These are phyloP conservation scores for Alternaria brassicicola DNA, from an alignment of 2,329 filamentous ascomycete genomes.

Conservation along the genomic window DNA sequence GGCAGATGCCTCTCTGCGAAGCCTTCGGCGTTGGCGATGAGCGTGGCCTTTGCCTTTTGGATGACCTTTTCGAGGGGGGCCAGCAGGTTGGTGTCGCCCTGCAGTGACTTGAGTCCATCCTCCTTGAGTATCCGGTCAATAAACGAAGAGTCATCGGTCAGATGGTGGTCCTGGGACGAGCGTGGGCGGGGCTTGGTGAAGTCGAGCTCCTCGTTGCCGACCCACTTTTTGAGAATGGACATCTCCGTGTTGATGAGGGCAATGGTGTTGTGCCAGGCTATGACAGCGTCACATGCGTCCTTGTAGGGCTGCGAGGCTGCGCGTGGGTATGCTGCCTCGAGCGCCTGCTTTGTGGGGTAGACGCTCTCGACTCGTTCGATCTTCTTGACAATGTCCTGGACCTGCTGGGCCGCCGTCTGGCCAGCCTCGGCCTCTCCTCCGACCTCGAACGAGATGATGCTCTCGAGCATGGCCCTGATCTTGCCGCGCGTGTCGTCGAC, in stretches of 20 bases:
- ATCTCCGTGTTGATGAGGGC: slow-evolving; percentile 95
- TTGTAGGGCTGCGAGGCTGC: slow-evolving; percentile 78
- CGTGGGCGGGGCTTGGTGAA: slow-evolving; percentile 77
- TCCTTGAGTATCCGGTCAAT: slow-evolving; percentile 94
- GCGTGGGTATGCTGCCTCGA: slow-evolving; percentile 76
- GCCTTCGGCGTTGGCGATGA: slow-evolving; percentile 82
- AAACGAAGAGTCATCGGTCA: slow-evolving; percentile 90
- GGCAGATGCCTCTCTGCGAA: slow-evolving; percentile 91
- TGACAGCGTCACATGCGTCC: slow-evolving; percentile 84
- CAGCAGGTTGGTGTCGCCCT: slow-evolving; percentile 84
- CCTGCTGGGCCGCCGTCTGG: slow-evolving; percentile 85
- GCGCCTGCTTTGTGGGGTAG: slow-evolving; percentile 78
- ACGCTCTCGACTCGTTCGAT: slow-evolving; percentile 87
- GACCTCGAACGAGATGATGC: slow-evolving; percentile 91
- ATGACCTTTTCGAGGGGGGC: slow-evolving; percentile 84
- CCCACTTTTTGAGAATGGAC: slow-evolving; percentile 90
- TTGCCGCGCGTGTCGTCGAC: slow-evolving; percentile 81
- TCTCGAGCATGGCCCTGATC: slow-evolving; percentile 78
- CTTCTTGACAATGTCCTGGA: slow-evolving; percentile 85
- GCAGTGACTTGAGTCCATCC: slow-evolving; percentile 89
- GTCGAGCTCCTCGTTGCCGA: slow-evolving; percentile 93
- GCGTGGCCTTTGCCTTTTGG: slow-evolving; percentile 87
- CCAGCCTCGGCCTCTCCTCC: slow-evolving; percentile 91
- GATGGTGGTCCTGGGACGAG: slow-evolving; percentile 71
- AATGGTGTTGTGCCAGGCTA: slow-evolving; percentile 97